These are phyloP conservation scores for Citrus medica DNA, from an alignment of 345 rosid species.

Conservation along the genomic window DNA sequence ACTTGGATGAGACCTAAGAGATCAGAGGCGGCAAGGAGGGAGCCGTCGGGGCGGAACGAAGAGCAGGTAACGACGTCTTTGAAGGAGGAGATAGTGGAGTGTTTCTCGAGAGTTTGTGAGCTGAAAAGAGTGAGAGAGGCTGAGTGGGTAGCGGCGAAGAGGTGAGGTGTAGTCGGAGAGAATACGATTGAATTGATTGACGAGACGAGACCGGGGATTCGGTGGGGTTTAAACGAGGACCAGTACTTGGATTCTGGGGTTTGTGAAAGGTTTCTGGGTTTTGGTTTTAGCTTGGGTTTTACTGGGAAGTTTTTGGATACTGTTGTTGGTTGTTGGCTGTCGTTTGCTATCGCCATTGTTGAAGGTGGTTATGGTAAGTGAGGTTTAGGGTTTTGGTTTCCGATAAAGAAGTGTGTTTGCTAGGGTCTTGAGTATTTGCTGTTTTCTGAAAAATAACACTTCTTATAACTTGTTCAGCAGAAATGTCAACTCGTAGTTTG, in stretches of 20 bases:
- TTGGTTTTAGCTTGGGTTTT: constrained; percentile 69
- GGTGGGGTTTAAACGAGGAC: constrained; percentile 79
- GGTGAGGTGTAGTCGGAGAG: constrained; percentile 56
- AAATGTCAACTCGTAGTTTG: neutral
- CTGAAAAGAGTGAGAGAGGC: constrained; percentile 62
- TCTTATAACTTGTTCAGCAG: neutral
- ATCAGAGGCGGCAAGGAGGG: constrained; percentile 82
- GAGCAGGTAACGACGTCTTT: constrained; percentile 75
- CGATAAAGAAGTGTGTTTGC: neutral
- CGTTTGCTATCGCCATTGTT: constrained; percentile 6
- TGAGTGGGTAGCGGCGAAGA: constrained; percentile 75
- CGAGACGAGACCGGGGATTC: constrained; percentile 48
- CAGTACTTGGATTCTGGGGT: constrained; percentile 81
- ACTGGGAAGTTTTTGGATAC: constrained; percentile 50
- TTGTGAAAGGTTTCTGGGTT: constrained; percentile 47
- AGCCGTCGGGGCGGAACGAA: constrained; percentile 81
- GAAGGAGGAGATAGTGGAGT: constrained; percentile 58
- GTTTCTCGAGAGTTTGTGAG: constrained; percentile 39
- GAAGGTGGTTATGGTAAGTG: neutral
- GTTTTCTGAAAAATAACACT: neutral
- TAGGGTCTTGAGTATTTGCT: neutral
- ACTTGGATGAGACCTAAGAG: constrained; percentile 76
- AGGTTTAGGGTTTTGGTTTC: constrained; percentile 20
- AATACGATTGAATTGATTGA: constrained; percentile 64
- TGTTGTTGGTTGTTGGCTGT: neutral